phyloP scores from a whole-genome alignment of 1,284 basidiomycete genomes.

The Sanghuangporus baumii region DNA sequence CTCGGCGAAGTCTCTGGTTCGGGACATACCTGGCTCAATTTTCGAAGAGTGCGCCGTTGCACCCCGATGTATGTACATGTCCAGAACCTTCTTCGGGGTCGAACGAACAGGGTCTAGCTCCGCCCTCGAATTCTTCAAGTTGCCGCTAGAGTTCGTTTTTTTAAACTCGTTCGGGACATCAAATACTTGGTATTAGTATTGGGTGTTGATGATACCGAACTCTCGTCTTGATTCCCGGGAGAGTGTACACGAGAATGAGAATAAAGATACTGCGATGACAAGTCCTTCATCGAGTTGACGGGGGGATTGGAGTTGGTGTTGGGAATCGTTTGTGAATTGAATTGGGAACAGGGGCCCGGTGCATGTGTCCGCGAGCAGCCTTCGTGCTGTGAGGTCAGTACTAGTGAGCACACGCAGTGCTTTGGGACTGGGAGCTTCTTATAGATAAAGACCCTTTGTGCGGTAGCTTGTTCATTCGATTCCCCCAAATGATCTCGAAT shows the following conservation, averaged over 20 bases:
- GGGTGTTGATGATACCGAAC: background rate
- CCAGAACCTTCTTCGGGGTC: background rate
- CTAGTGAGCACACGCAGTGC: too few species aligned
- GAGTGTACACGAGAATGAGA: background rate
- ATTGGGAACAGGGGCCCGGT: too few species aligned
- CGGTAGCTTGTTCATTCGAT: too few species aligned
- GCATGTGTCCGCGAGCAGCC: too few species aligned
- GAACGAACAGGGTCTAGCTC: background rate
- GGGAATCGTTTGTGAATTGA: background rate
- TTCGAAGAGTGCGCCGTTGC: slow-evolving; percentile 13
- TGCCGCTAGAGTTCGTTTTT: background rate
- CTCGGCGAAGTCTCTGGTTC: slow-evolving; percentile 1
- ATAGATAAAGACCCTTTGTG: too few species aligned
- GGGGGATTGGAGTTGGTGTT: background rate
- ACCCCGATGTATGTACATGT: slow-evolving; percentile 2
- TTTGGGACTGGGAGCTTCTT: too few species aligned
- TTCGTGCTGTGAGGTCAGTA: too few species aligned
- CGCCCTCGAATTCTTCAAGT: background rate
- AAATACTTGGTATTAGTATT: background rate
- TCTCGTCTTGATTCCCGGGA: too few species aligned
- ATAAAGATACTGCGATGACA: background rate
- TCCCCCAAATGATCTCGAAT: too few species aligned
- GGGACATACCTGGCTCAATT: background rate
- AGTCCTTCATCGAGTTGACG: background rate
- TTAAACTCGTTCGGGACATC: too few species aligned